A percentile compares a stretch with the other conserved stretches of the same genome.
Evolutionary conservation across 768 basidiomycete species (phyloP).

Genomic region (Podaxis sp.): DNA sequence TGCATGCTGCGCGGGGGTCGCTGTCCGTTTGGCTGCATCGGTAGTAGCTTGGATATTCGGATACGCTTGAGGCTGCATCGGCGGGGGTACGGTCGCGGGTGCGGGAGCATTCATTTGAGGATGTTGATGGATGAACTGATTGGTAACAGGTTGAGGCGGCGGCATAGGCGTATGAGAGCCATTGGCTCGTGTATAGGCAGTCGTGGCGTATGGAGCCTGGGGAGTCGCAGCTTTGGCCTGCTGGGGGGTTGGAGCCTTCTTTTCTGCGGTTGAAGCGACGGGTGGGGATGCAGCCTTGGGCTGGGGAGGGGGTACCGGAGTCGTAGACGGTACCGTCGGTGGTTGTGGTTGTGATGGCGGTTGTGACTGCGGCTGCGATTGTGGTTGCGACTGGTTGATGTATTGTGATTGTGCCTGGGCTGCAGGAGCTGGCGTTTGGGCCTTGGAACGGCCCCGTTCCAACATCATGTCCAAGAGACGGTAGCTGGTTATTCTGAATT

Average conservation of each 20-base stretch:
- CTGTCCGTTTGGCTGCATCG: slow-evolving; percentile 31
- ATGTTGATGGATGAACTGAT: slow-evolving; percentile 36
- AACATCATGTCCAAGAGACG: slow-evolving; percentile 52
- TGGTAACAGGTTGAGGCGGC: slow-evolving; percentile 26
- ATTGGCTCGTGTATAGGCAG: slow-evolving; percentile 28
- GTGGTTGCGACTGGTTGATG: slow-evolving; percentile 21
- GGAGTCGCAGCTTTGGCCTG: slow-evolving; percentile 26
- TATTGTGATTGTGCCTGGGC: slow-evolving; percentile 31
- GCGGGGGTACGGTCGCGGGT: slow-evolving; percentile 35
- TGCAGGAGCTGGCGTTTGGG: slow-evolving; percentile 27
- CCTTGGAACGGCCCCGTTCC: slow-evolving; percentile 20
- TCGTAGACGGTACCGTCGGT: slow-evolving; percentile 14
- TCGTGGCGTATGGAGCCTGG: slow-evolving; percentile 26
- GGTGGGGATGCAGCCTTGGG: slow-evolving; percentile 30
- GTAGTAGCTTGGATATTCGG: slow-evolving; percentile 34
- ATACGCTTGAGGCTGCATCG: slow-evolving; percentile 35
- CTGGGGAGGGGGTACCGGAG: slow-evolving; percentile 26
- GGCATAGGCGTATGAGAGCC: slow-evolving; percentile 35
- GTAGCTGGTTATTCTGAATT: slow-evolving; percentile 39
- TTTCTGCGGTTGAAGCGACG: slow-evolving; percentile 28
- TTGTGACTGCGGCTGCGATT: slow-evolving; percentile 22
- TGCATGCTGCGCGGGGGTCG: slow-evolving; percentile 35
- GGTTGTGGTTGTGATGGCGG: slow-evolving; percentile 23
- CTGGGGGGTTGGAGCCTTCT: slow-evolving; percentile 22
- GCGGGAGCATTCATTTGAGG: slow-evolving; percentile 27